phyloP scores from a whole-genome alignment of 371 early-diverging fungal species.

The Apophysomyces sp. region DNA sequence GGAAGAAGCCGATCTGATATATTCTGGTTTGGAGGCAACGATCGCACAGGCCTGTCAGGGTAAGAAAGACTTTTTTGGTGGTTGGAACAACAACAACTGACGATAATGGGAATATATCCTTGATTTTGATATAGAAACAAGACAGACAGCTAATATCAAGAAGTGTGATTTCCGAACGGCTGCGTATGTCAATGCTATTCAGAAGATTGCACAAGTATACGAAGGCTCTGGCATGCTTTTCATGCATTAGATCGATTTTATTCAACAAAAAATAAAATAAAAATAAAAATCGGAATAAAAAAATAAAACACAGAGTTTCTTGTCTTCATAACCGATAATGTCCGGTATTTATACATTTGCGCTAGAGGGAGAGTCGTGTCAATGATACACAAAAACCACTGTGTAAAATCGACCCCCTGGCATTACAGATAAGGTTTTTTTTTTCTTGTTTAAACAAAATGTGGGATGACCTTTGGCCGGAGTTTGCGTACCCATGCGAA shows the following conservation, averaged over 20 bases:
- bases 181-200: constrained; percentile 83
- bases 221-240: constrained; percentile 82
- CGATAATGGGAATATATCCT: too few relatives aligned
- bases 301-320: too few relatives aligned
- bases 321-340: too few relatives aligned
- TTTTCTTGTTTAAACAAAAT: background rate
- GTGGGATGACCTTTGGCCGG: constrained; percentile 1
- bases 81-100: background rate
- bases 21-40: constrained; percentile 89
- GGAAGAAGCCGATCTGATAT: constrained; percentile 89
- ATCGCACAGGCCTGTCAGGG: constrained; percentile 82
- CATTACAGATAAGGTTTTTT: too few relatives aligned
- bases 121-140: constrained; percentile 30
- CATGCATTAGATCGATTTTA: constrained; percentile 42
- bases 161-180: constrained; percentile 84
- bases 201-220: constrained; percentile 83
- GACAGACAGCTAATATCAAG: constrained; percentile 58
- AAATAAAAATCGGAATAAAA: background rate
- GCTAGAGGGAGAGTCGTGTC: too few relatives aligned
- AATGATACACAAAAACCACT: background rate
- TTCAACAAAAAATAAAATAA: background rate
- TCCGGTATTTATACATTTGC: too few relatives aligned
- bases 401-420: background rate
- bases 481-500: background rate
- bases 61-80: constrained; percentile 33